These are phyloP conservation scores for Lachancea sp. DNA, from an alignment of 805 yeast species.

Conservation along the genomic window DNA sequence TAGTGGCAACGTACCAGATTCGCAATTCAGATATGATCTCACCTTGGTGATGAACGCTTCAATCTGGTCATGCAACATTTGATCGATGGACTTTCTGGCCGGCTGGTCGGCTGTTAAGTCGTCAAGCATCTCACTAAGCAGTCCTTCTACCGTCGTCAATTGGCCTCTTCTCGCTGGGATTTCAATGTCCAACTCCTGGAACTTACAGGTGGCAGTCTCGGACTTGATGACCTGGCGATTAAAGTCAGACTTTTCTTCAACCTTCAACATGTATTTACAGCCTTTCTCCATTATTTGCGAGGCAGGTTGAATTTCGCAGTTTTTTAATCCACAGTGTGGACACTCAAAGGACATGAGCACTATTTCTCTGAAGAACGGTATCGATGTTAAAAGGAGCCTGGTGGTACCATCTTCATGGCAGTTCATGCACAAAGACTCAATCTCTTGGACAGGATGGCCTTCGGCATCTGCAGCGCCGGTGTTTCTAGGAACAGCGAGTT, in stretches of 20 bases:
- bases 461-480: conserved; percentile 79
- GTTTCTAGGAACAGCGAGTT: conserved; percentile 41
- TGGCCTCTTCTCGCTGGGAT: conserved; percentile 95
- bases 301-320: conserved; percentile 95
- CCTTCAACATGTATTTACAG: conserved; percentile 56
- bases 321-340: conserved; percentile 88
- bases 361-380: conserved; percentile 87
- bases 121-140: conserved; percentile 72
- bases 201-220: conserved; percentile 74
- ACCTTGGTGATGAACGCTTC: conserved; percentile 61
- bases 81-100: conserved; percentile 65
- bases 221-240: conserved; percentile 89
- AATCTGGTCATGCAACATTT: conserved; percentile 70
- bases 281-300: conserved; percentile 88
- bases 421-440: conserved; percentile 93
- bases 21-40: conserved; percentile 54
- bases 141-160: conserved; percentile 86
- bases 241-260: conserved; percentile 67
- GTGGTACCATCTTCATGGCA: conserved; percentile 85
- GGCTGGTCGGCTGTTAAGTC: conserved; percentile 80
- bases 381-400: conserved; percentile 72
- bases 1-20: conserved; percentile 63
- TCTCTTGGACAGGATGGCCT: conserved; percentile 93
- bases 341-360: conserved; percentile 93
- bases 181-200: conserved; percentile 81